Evolutionary conservation across 768 basidiomycete genomes (phyloP), one percentile per base, ranked within the genome.

Genomic region (Rhodocollybia butyracea): DNA sequence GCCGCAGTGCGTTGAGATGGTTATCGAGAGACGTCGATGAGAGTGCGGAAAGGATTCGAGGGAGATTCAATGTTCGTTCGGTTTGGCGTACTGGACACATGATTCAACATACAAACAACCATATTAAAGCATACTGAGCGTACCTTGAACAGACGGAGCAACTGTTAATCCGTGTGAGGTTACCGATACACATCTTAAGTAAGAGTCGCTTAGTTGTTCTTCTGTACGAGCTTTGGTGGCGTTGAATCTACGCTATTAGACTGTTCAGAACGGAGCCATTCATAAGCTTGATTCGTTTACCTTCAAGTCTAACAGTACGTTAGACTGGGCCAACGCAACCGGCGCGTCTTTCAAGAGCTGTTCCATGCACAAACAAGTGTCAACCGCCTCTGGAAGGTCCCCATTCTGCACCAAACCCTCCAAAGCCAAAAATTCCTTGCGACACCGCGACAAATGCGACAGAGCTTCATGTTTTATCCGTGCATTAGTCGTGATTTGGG

Each of bases 131-230:
- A 27, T 34, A 17, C n/a, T 47, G 31, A 47, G 61, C 63, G 21
- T 51, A 75, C 76, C 72, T 71, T 70, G 77, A n/a, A 88, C 76
- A 26, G 74, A 73, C 12, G 79, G 69, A 51, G 70, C 73, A 48
- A 91, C 75, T 27, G 70, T 67, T 27, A 90, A 60, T 57, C 77
- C 75, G 15, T 73, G 74, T 3, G 79, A 69, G 24, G 78, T 76
- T 27, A 88, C 65, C 2, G 74, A 63, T 24, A 91, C 67, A 62
- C 85, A 77, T 61, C 83, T 77, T 21, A 79, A 68, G 63, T 83
- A 91, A 2, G 85, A 86, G 45, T 89, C 83, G 59, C 76, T 80
- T 22, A 93, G 74, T 61, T 89, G 84, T 57, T 91, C 91, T 63
- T 89, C 84, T 6, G 82, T 68, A 34, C 80, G 80, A 54, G 86